Base-by-base conservation (phyloP, 352 stramenopile genomes). In the Pythium oligandrum region DNA sequence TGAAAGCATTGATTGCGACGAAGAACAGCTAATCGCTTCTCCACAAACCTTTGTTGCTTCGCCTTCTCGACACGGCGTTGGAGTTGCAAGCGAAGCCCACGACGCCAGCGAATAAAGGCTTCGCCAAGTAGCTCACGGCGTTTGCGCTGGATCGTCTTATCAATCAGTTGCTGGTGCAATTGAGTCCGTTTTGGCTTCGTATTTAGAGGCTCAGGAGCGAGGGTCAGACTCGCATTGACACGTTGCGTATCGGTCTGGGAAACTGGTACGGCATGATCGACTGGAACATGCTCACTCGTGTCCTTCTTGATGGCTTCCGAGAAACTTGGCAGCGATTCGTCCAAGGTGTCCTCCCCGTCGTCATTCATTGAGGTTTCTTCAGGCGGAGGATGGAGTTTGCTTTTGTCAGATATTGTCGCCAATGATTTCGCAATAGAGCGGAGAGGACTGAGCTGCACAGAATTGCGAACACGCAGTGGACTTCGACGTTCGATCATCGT, bases 131-230 rank as follows among this genome's bases (percentile, higher is more conserved):
- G 57, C 26, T 86, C 66, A 17, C 70, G 78, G 4, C 62, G 61
- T 40, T 77, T 74, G 4, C 61, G 54, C 7, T 45, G 66, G 26
- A 88, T 68, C 11, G 51, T 78, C 36, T 83, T 67, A 40, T 79
- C 65, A 47, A 89, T 87, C 6, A 85, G 63, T 50, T 88, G 73
- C 32, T 84, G 65, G 8, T 90, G 80, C 6, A 86, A 46, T 8
- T 59, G 57, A n/a, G 51, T 37, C 2, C 57, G 51, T n/a, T 26
- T 26, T 26, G 17, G 17, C 17, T 26, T 26, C 17, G 17, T 26
- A 26, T 26, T 26, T 26, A 26, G 17, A 26, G 17, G 17, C 17
- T 26, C 17, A 26, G 17, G 17, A 0, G 17, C 17, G 17, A 26
- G 17, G 17, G 17, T 26, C 17, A 26, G 17, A 26, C 17, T 26